A percentile compares a stretch with the other conserved stretches of the same genome.
These are phyloP conservation scores for Eucalyptus tenuipes DNA, from an alignment of 345 rosid genomes.

Conservation along the genomic window DNA sequence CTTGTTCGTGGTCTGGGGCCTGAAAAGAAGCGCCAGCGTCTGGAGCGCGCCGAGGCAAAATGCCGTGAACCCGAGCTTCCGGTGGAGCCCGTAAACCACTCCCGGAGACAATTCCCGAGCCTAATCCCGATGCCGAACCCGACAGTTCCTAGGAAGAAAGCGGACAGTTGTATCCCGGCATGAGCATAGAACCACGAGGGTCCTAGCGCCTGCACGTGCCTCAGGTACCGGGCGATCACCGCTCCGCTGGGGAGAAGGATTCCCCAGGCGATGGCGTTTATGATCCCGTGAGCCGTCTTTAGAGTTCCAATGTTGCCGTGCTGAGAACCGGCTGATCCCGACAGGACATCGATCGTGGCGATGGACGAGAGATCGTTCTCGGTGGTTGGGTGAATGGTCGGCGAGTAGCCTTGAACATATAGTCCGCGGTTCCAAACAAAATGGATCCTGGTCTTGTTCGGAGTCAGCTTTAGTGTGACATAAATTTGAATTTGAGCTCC, in stretches of 20 bases:
- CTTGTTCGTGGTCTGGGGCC: conserved; percentile 83
- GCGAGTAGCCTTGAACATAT: conserved; percentile 94
- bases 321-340: conserved; percentile 30
- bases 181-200: conserved; percentile 90
- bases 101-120: conserved; percentile 67
- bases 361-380: conserved; percentile 69
- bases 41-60: conserved; percentile 51
- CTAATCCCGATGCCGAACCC: conserved; percentile 73
- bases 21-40: conserved; percentile 67
- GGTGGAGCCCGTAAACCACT: conserved; percentile 58
- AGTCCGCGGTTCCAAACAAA: conserved; percentile 96
- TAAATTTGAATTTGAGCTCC: conserved; percentile 78
- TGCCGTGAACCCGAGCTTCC: conserved; percentile 68
- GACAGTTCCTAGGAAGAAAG: conserved; percentile 44
- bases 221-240: conserved; percentile 59
- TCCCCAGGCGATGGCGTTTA: conserved; percentile 79
- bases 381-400: conserved; percentile 91
- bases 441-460: conserved; percentile 63
- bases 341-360: conserved; percentile 60
- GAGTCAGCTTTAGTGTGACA: conserved; percentile 43
- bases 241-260: conserved; percentile 62
- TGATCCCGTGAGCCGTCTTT: conserved; percentile 42
- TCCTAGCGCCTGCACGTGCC: conserved; percentile 55
- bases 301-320: conserved; percentile 15
- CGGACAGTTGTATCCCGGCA: conserved; percentile 50